phyloP scores from a whole-genome alignment of 139 green algal genomes.

The Haematococcus lacustris region DNA sequence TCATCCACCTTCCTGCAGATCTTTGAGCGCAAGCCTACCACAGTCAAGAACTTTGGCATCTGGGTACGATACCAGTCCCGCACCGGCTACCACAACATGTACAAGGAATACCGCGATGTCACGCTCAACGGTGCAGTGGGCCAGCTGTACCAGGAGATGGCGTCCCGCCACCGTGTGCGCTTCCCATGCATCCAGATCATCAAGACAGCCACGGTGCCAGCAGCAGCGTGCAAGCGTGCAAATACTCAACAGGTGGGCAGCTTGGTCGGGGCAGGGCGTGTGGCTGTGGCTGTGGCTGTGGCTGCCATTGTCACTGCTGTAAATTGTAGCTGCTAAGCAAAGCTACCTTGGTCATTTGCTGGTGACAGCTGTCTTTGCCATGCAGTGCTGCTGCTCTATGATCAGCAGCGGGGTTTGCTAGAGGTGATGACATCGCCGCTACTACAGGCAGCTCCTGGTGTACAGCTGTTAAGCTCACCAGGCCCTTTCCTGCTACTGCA shows the following conservation, averaged over 20 bases:
- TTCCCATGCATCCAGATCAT: conserved; percentile 83
- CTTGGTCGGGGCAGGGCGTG: too few relatives aligned
- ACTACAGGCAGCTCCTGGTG: too few relatives aligned
- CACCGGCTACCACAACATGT: conserved; percentile 95
- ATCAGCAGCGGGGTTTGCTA: too few relatives aligned
- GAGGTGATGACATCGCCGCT: too few relatives aligned
- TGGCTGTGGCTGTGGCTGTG: too few relatives aligned
- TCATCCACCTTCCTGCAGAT: conserved; percentile 67
- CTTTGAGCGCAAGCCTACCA: conserved; percentile 92
- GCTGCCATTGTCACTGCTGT: too few relatives aligned
- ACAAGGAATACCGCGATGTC: conserved; percentile 98
- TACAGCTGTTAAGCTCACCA: too few relatives aligned
- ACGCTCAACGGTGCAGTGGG: conserved; percentile 95
- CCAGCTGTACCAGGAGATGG: conserved; percentile 98
- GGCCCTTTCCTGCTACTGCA: too few relatives aligned
- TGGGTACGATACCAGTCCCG: conserved; percentile 97
- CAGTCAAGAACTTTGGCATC: conserved; percentile 98
- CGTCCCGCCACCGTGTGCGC: conserved; percentile 87
- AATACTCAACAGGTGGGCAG: conserved; percentile 49
- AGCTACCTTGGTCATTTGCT: too few relatives aligned
- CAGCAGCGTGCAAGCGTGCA: conserved; percentile 77
- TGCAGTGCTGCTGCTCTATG: too few relatives aligned
- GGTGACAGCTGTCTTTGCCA: too few relatives aligned
- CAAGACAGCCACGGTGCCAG: conserved; percentile 85
- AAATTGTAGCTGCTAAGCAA: too few relatives aligned